Evolutionary conservation across 768 basidiomycete genomes (phyloP).

Genomic region (Cytidiella melzeri): DNA sequence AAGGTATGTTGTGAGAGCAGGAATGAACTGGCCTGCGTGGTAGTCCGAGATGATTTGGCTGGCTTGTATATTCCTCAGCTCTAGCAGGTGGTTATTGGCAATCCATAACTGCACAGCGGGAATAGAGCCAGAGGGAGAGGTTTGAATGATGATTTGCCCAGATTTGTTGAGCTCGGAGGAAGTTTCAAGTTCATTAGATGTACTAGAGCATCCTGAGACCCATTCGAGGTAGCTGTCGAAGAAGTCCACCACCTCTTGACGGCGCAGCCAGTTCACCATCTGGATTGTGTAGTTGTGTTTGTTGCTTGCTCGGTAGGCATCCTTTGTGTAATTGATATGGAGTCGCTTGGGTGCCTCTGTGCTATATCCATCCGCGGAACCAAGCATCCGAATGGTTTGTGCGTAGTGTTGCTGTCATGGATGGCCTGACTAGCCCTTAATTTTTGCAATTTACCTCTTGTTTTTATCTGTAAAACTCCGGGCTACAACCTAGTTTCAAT

Average conservation of each 20-base stretch:
- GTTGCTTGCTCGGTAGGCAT: constrained; percentile 21
- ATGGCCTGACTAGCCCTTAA: too few species aligned
- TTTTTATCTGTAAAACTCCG: too few species aligned
- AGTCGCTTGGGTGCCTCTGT: constrained; percentile 24
- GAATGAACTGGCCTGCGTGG: background rate
- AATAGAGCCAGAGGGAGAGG: background rate
- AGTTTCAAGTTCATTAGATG: background rate
- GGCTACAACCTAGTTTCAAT: too few species aligned
- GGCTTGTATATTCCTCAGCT: background rate
- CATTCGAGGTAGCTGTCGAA: constrained; percentile 1
- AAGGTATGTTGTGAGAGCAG: background rate
- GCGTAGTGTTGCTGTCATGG: constrained; percentile 22
- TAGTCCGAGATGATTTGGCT: background rate
- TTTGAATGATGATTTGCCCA: background rate
- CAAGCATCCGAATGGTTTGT: constrained; percentile 8
- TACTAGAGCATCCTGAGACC: background rate
- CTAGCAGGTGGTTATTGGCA: background rate
- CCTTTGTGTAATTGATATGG: constrained; percentile 24
- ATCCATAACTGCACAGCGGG: too few species aligned
- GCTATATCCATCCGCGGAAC: constrained; percentile 23
- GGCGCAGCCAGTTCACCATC: constrained; percentile 32
- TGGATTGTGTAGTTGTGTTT: constrained; percentile 24
- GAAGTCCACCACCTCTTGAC: constrained; percentile 10
- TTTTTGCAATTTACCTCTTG: too few species aligned
- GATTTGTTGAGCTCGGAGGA: background rate